Evolutionary conservation across 179 eudicot species (phyloP).

Genomic region (Silene coronaria): DNA sequence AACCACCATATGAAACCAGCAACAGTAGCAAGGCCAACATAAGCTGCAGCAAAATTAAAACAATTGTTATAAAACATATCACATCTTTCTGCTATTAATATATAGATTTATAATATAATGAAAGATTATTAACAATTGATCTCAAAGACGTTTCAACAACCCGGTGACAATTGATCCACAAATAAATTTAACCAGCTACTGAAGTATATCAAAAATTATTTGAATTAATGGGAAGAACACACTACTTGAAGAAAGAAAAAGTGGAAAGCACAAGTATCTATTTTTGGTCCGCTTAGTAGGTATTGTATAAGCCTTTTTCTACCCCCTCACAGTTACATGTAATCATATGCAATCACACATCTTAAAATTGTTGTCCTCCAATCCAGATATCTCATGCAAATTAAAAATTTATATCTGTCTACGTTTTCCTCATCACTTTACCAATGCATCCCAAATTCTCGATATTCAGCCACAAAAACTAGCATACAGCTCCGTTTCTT

Average conservation of each 20-base stretch:
- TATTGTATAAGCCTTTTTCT: neutral
- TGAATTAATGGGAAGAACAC: neutral
- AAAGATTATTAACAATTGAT: neutral
- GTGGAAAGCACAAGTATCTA: neutral
- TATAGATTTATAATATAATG: neutral
- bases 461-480: too few relatives aligned
- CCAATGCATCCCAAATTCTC: too few relatives aligned
- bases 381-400: neutral
- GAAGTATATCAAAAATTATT: neutral
- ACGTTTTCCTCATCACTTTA: too few relatives aligned
- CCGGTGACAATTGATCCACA: neutral
- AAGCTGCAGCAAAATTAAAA: constrained; percentile 48
- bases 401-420: neutral
- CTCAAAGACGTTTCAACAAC: neutral
- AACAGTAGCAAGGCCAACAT: constrained; percentile 98
- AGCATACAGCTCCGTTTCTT: neutral
- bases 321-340: neutral
- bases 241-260: neutral
- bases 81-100: neutral
- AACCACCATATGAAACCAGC: constrained; percentile 99
- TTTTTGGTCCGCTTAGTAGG: neutral
- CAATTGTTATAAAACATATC: constrained; percentile 1
- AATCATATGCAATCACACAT: neutral
- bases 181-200: neutral
- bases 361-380: neutral